Base-by-base conservation (phyloP, 108 stramenopile genomes). In the Cyclotella atomus region DNA sequence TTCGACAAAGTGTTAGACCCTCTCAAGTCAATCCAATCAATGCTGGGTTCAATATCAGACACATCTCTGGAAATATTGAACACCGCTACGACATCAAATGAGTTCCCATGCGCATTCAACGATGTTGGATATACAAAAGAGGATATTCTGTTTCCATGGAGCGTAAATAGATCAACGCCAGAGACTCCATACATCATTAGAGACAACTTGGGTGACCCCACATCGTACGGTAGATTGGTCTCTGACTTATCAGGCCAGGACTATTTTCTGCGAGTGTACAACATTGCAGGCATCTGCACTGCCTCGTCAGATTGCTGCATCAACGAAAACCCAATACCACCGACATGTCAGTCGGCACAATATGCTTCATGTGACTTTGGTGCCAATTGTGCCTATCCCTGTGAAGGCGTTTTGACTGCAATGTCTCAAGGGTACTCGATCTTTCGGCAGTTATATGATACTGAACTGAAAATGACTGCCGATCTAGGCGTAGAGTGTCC, bases 401-500 rank as follows among this genome's bases (percentile, higher is more conserved):
- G 82, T 36, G 59, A 54, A 6, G 32, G 20, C 8, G 33, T 79
- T 10, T 50, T 50, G 59, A n/a, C 16, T 32, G 83, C 30, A 32
- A 80, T 79, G 43, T 54, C 65, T 14, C 66, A 73, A 41, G 75
- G 70, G 19, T 76, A 75, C 36, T 14, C 38, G 10, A 29, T 56
- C 28, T 76, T 77, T 54, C 0, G 63, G 25, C 32, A 57, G 28
- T 44, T 76, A 7, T 47, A 64, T 21, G 56, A 81, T n/a, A 72
- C 59, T 44, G 71, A 80, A 36, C 36, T 32, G 33, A 10, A 21
- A 44, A 81, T 84, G 83, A 74, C 63, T 54, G 70, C 75, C 43
- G 79, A 80, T 61, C 55, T 84, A 16, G 83, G 83, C 29, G 65
- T 80, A 8, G 20, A 70, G 23, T 84, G 83, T 29, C 83, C 83